Base-by-base conservation (phyloP, 208 protist genomes). In the Wallacemonas sp. region DNA sequence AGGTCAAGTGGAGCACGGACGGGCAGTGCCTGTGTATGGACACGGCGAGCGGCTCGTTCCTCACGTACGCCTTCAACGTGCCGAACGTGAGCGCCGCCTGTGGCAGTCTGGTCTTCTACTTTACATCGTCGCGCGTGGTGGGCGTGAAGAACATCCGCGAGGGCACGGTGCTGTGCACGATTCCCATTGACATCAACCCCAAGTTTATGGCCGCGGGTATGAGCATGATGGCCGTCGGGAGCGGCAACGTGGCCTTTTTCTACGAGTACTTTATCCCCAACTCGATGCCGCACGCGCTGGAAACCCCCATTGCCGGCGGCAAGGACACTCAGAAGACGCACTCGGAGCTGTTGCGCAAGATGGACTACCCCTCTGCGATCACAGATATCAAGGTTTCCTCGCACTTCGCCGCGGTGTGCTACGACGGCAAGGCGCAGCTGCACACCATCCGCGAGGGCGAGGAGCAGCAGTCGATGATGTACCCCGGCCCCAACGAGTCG, bases 181-280 rank as follows among this genome's bases (percentile, higher is more conserved):
- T 97, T 8, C 59, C 74, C 0, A 81, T 98, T 61, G 81, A 90
- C 44, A 83, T 90, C 39, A 94, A 98, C 39, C 94, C 97, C 1
- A 72, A 72, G 38, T 85, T 97, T 48, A 83, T 98, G 55, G 80
- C 79, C 2, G 83, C 95, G 4, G 90, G 93, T 25, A 86, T 85
- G 66, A 81, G 83, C 49, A 76, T 94, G 70, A 77, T 97, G 36
- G 97, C 85, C 4, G 91, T 94, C 2, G 92, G 87, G 32, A 67
- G 74, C 28, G 81, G 87, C 61, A 97, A 97, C 44, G 72, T 77
- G 16, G 88, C 93, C 0, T 76, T 86, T 46, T 98, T 92, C 82
- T 98, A 98, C 77, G 71, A 84, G 38, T 85, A 91, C 50, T 81
- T 76, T 54, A 78, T 81, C 38, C 74, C 79, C 22, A 87, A 87